Percentiles rank a stretch among this genome's conserved stretches.
phyloP scores from a whole-genome alignment of 768 basidiomycete genomes.

The Amanita brunnescens region DNA sequence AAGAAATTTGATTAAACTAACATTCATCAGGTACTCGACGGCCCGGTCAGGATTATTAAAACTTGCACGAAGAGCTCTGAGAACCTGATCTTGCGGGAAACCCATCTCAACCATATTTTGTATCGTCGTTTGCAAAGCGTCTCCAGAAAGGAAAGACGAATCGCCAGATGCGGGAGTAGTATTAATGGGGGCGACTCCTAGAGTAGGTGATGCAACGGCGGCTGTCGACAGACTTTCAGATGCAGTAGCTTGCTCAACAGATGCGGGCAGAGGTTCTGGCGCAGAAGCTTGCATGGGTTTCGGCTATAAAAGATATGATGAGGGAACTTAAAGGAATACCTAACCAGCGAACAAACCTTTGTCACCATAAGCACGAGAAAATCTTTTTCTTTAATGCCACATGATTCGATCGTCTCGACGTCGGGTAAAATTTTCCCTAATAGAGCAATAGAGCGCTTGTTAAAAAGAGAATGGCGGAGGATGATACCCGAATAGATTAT shows the following conservation, averaged over 20 bases:
- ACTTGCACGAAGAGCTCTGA: constrained; percentile 81
- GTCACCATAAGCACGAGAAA: constrained; percentile 99
- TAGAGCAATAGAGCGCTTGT: not conserved
- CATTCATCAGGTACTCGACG: constrained; percentile 95
- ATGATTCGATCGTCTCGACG: constrained; percentile 79
- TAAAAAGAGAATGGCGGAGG: not conserved
- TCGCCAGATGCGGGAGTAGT: constrained; percentile 34
- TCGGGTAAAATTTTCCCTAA: constrained; percentile 88
- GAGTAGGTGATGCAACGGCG: constrained; percentile 7
- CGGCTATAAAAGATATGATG: constrained; percentile 15
- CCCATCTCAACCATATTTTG: constrained; percentile 92
- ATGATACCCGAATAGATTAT: constrained; percentile 83
- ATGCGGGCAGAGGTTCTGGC: constrained; percentile 13
- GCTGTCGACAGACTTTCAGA: constrained; percentile 22
- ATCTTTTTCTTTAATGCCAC: constrained; percentile 96
- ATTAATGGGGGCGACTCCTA: not conserved
- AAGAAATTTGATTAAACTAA: constrained; percentile 27
- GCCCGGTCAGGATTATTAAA: constrained; percentile 98
- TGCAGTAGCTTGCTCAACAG: constrained; percentile 23
- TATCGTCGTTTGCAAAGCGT: constrained; percentile 68
- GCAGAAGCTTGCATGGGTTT: constrained; percentile 20
- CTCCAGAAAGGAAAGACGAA: constrained; percentile 66
- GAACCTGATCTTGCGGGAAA: constrained; percentile 76
- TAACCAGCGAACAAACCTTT: constrained; percentile 48
- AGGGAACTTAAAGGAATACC: constrained; percentile 22